Conservation (phyloP, 805 yeast species). For the Yarrowia divulgata region DNA sequence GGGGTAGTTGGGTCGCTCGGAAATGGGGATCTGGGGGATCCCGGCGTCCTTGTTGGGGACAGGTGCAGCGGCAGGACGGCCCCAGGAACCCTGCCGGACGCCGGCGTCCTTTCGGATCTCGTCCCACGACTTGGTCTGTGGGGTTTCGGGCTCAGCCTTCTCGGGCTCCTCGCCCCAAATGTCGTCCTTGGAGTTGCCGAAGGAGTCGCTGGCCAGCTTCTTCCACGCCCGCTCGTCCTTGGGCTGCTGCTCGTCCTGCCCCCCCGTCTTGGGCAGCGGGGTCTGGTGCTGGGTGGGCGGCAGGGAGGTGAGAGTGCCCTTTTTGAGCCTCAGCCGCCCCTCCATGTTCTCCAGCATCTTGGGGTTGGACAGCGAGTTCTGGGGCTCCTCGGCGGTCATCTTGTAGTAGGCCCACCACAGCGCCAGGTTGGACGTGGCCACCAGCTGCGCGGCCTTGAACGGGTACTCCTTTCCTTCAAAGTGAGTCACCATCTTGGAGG, state of each 20-base stretch:
- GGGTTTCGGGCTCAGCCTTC: neutral
- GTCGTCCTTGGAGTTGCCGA: conserved; percentile 12
- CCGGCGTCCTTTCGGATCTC: conserved; percentile 26
- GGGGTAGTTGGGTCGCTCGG: conserved; percentile 5
- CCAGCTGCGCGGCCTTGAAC: conserved; percentile 11
- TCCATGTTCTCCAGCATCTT: conserved; percentile 36
- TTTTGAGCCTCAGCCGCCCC: conserved; percentile 19
- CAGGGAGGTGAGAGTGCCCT: conserved; percentile 21
- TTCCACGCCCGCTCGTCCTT: conserved; percentile 33
- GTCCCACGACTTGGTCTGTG: conserved; percentile 19
- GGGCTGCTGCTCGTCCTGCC: conserved; percentile 1
- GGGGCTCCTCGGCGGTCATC: conserved; percentile 38
- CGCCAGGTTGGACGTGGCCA: conserved; percentile 19
- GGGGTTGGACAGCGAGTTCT: conserved; percentile 37
- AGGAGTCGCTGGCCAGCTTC: conserved; percentile 11
- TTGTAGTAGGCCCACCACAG: conserved; percentile 39
- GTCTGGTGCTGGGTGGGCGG: conserved; percentile 19
- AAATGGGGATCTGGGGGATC: conserved; percentile 9
- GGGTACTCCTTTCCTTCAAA: conserved; percentile 26
- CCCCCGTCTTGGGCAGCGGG: conserved; percentile 2
- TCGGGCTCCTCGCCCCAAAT: conserved; percentile 28
- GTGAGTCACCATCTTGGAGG: neutral
- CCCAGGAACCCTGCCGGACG: conserved; percentile 16
- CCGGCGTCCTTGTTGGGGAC: conserved; percentile 1
- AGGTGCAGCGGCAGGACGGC: conserved; percentile 16